phyloP scores from a whole-genome alignment of 345 rosid genomes.

The Hibiscus tridactylites region DNA sequence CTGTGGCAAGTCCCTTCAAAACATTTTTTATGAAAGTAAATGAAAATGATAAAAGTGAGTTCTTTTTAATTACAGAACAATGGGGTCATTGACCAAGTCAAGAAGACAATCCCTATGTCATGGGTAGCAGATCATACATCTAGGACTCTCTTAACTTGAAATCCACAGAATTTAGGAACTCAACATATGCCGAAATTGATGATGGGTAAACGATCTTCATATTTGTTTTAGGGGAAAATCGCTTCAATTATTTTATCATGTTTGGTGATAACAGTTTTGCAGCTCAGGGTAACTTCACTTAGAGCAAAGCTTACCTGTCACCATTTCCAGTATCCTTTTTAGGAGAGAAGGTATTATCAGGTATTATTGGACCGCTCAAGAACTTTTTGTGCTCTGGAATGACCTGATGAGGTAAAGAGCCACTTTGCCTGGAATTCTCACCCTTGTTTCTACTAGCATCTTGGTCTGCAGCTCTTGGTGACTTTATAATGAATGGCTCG shows the following conservation, averaged over 20 bases:
- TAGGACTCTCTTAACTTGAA: background rate
- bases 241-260: background rate
- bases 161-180: background rate
- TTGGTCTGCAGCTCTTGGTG: conserved; percentile 31
- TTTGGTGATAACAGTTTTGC: background rate
- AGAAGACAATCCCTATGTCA: background rate
- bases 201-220: background rate
- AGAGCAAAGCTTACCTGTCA: conserved; percentile 47
- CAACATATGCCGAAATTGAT: background rate
- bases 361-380: conserved; percentile 56
- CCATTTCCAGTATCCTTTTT: conserved; percentile 45
- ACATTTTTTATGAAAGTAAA: conserved; percentile 16
- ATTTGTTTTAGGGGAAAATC: background rate
- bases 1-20: conserved; percentile 56
- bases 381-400: conserved; percentile 40
- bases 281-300: background rate
- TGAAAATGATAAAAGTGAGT: background rate
- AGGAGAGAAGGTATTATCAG: conserved; percentile 41
- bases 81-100: background rate
- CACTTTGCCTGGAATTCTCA: conserved; percentile 40
- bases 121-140: background rate
- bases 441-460: conserved; percentile 39
- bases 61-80: background rate
- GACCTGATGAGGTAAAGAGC: conserved; percentile 38
- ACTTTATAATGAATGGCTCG: conserved; percentile 35